Evolutionary conservation across 257 asterid species (phyloP).

Genomic region (Capsicum baccatum): DNA sequence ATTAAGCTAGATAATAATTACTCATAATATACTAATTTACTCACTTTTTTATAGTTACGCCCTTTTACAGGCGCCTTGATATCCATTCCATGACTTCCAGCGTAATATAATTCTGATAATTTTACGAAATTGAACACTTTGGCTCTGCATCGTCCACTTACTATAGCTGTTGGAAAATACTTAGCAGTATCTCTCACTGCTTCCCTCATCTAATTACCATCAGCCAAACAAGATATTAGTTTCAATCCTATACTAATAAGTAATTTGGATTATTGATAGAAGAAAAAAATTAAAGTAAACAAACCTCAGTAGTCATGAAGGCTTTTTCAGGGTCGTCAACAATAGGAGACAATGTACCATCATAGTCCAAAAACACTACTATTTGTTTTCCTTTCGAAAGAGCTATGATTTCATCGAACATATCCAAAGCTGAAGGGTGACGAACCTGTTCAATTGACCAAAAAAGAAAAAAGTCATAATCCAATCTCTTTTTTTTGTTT

Average conservation of each 20-base stretch:
- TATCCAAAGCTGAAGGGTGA: constrained; percentile 69
- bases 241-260: neutral
- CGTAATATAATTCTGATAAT: constrained; percentile 82
- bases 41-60: constrained; percentile 52
- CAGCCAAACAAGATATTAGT: neutral
- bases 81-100: constrained; percentile 99
- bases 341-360: constrained; percentile 83
- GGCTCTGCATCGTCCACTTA: constrained; percentile 79
- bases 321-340: constrained; percentile 80
- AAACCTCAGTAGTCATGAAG: constrained; percentile 69
- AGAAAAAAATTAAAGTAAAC: neutral
- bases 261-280: neutral
- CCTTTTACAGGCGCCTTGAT: constrained; percentile 82
- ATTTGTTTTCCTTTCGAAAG: constrained; percentile 68
- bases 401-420: constrained; percentile 57
- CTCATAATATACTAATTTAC: constrained; percentile 21
- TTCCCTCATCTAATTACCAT: constrained; percentile 66
- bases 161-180: constrained; percentile 85
- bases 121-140: constrained; percentile 74
- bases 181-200: constrained; percentile 72
- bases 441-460: constrained; percentile 44
- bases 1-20: neutral
- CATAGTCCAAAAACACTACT: constrained; percentile 75
- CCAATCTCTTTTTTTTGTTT: no score
- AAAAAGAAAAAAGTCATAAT: neutral